Conservation (phyloP, 768 basidiomycete species). For the Lentinula edodes region DNA sequence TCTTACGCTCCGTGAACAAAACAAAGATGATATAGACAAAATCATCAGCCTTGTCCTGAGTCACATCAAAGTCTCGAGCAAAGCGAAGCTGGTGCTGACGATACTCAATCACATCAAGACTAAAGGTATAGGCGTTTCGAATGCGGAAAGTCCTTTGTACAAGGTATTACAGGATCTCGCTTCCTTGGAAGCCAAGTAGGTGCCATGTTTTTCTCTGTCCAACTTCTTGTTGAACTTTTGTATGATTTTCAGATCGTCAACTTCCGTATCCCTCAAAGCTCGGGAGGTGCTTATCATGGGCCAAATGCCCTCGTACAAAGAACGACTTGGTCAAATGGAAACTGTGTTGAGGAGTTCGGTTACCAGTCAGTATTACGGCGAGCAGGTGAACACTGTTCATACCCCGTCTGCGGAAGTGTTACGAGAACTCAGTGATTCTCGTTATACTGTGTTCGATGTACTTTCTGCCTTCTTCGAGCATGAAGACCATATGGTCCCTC, state of each 20-base stretch:
- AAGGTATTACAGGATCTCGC: constrained; percentile 78
- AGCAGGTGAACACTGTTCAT: constrained; percentile 33
- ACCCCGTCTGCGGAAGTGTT: constrained; percentile 87
- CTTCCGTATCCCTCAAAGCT: constrained; percentile 86
- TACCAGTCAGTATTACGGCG: constrained; percentile 85
- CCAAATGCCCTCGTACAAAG: constrained; percentile 96
- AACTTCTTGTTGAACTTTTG: background rate
- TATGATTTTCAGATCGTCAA: constrained; percentile 64
- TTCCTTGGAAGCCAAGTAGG: constrained; percentile 82
- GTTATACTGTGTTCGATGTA: constrained; percentile 96
- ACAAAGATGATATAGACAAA: constrained; percentile 89
- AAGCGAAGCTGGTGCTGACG: constrained; percentile 81
- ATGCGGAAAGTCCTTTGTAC: constrained; percentile 67
- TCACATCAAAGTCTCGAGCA: constrained; percentile 92
- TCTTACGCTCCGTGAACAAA: constrained; percentile 80
- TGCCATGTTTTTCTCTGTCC: constrained; percentile 6
- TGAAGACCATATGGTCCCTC: constrained; percentile 73
- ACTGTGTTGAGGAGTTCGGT: constrained; percentile 85
- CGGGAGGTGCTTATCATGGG: constrained; percentile 95
- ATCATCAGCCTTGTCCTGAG: constrained; percentile 85
- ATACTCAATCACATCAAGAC: constrained; percentile 89
- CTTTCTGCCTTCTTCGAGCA: constrained; percentile 94
- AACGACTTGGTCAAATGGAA: constrained; percentile 92
- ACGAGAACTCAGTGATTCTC: constrained; percentile 90
- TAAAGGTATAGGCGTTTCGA: constrained; percentile 69